Conservation (phyloP, 768 basidiomycete species). For the Pisolithus tinctorius region DNA sequence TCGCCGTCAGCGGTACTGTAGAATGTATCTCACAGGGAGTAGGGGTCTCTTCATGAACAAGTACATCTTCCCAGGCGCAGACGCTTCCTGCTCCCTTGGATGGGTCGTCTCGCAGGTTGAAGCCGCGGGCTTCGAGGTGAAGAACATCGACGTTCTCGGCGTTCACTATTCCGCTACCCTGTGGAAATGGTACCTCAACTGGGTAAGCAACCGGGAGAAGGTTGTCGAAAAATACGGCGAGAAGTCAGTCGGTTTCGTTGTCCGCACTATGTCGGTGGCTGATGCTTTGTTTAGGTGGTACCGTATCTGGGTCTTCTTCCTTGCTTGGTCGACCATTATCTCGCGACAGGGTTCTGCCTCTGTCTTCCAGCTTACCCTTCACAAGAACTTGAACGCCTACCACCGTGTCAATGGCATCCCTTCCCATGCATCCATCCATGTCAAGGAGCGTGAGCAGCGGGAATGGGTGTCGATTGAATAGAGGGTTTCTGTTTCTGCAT, state of each 20-base stretch:
- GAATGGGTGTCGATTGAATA: constrained; percentile 23
- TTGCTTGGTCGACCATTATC: constrained; percentile 84
- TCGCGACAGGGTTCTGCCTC: constrained; percentile 85
- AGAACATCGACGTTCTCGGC: constrained; percentile 93
- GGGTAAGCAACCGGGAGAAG: constrained; percentile 89
- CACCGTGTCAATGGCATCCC: constrained; percentile 83
- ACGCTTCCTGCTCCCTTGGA: constrained; percentile 90
- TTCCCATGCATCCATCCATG: constrained; percentile 76
- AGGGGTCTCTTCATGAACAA: constrained; percentile 98
- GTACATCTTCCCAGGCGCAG: constrained; percentile 97
- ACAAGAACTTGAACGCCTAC: constrained; percentile 97
- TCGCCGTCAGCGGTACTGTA: background rate
- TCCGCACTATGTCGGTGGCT: no score
- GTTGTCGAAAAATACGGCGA: constrained; percentile 88
- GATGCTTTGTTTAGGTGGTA: constrained; percentile 52
- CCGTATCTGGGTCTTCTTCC: constrained; percentile 95
- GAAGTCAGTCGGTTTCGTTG: constrained; percentile 25
- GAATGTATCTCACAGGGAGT: background rate
- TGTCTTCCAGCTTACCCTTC: constrained; percentile 94
- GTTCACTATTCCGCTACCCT: constrained; percentile 95
- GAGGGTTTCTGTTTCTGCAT: background rate
- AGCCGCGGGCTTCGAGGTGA: constrained; percentile 91
- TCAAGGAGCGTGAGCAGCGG: constrained; percentile 31
- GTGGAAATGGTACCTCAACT: constrained; percentile 94
- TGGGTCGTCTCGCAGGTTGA: constrained; percentile 92